phyloP scores from a whole-genome alignment of 2,329 filamentous ascomycete species.

The Alternaria burnsii region DNA sequence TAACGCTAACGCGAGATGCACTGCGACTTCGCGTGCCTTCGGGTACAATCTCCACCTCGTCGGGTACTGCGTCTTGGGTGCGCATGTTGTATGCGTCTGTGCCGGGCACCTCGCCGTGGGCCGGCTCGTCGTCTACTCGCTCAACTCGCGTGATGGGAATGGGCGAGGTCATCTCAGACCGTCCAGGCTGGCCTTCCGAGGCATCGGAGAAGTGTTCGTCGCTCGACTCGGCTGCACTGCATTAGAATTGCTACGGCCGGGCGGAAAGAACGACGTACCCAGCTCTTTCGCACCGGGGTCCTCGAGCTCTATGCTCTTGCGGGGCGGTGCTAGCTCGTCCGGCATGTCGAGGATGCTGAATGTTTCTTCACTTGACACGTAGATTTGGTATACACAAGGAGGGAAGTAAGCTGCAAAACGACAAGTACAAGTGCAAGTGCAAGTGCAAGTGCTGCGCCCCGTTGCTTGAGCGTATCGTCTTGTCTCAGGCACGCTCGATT shows the following conservation, averaged over 20 bases:
- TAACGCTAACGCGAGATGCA: conserved; percentile 51
- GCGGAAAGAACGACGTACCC: conserved; percentile 52
- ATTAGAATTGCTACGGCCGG: conserved; percentile 17
- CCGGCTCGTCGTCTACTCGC: conserved; percentile 66
- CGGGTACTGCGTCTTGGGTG: conserved; percentile 67
- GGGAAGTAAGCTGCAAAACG: background rate
- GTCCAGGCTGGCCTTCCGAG: conserved; percentile 61
- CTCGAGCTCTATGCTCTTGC: conserved; percentile 63
- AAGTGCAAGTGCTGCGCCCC: conserved; percentile 28
- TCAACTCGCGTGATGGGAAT: conserved; percentile 70
- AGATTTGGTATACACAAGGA: background rate
- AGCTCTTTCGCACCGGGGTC: conserved; percentile 66
- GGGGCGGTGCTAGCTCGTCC: conserved; percentile 61
- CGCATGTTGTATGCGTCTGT: conserved; percentile 68
- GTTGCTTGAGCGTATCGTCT: conserved; percentile 26
- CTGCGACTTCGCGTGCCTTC: conserved; percentile 51
- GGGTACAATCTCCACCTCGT: conserved; percentile 67
- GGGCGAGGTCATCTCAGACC: conserved; percentile 59
- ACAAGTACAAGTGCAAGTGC: conserved; percentile 6
- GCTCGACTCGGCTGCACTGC: conserved; percentile 53
- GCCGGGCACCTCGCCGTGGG: conserved; percentile 69
- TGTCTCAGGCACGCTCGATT: conserved; percentile 28
- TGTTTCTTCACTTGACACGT: background rate
- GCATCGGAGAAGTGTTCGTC: conserved; percentile 73
- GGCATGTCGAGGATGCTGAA: conserved; percentile 38